A percentile compares a stretch with the other conserved stretches of the same genome.
Evolutionary conservation across 2,329 filamentous ascomycete species (phyloP).

Genomic region (Pseudofabraea citricarpa): DNA sequence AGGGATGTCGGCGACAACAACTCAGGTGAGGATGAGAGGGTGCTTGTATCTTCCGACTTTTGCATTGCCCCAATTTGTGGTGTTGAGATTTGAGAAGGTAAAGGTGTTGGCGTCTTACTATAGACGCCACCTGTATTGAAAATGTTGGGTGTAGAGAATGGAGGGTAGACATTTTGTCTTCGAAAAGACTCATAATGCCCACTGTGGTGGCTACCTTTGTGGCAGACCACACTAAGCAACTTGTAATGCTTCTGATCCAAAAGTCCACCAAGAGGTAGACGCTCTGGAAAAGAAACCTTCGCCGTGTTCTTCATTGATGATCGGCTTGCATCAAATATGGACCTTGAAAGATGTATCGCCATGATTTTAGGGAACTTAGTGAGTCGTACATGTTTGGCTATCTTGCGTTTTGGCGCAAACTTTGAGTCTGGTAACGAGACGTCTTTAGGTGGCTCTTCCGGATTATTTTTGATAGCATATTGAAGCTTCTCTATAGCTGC

Average conservation of each 20-base stretch:
- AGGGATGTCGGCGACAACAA: conserved; percentile 21
- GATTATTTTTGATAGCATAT: conserved; percentile 69
- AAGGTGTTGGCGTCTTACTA: conserved; percentile 22
- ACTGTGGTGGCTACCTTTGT: conserved; percentile 92
- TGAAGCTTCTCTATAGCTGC: conserved; percentile 62
- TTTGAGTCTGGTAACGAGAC: conserved; percentile 71
- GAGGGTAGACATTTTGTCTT: conserved; percentile 72
- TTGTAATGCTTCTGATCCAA: conserved; percentile 76
- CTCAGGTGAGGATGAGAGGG: conserved; percentile 22
- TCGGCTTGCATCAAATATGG: conserved; percentile 76
- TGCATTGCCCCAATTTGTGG: conserved; percentile 29
- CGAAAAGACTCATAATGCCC: conserved; percentile 97
- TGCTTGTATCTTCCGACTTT: conserved; percentile 21
- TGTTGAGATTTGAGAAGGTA: conserved; percentile 21
- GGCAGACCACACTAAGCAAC: conserved; percentile 81
- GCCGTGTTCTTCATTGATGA: conserved; percentile 88
- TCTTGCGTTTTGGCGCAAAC: conserved; percentile 73
- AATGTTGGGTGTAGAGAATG: conserved; percentile 76
- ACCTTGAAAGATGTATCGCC: conserved; percentile 86
- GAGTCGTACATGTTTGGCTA: conserved; percentile 83
- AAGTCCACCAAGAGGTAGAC: conserved; percentile 75
- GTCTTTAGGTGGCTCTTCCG: conserved; percentile 69
- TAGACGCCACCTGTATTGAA: conserved; percentile 74
- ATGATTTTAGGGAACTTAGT: conserved; percentile 84
- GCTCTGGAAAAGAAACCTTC: conserved; percentile 88